Conservation (phyloP, 805 yeast species). For the Saturnispora bothae region DNA sequence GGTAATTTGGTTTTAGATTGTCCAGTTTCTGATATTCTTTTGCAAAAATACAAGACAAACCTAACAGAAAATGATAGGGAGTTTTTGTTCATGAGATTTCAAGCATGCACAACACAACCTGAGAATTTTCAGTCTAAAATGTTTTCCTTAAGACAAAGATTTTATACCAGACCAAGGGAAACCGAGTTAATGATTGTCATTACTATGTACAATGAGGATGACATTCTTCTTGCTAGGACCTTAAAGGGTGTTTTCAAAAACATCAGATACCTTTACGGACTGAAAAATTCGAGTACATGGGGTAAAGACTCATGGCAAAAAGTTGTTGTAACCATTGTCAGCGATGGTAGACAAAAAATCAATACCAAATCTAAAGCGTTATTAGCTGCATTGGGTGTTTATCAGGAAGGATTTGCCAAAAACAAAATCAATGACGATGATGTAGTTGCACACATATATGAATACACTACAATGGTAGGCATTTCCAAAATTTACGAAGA, state of each 20-base stretch:
- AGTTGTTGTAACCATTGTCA: constrained; percentile 77
- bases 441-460: constrained; percentile 83
- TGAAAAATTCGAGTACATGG: constrained; percentile 64
- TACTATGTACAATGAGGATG: constrained; percentile 87
- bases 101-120: constrained; percentile 92
- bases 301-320: constrained; percentile 96
- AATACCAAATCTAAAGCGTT: constrained; percentile 70
- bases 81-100: constrained; percentile 80
- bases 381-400: constrained; percentile 78
- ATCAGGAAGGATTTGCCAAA: constrained; percentile 93
- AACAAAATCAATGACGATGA: constrained; percentile 73
- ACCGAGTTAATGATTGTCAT: constrained; percentile 82
- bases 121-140: constrained; percentile 46
- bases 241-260: constrained; percentile 86
- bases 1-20: constrained; percentile 85
- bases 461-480: constrained; percentile 87
- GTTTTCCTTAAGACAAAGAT: constrained; percentile 75
- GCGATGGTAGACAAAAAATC: constrained; percentile 85
- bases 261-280: constrained; percentile 60
- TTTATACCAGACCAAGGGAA: constrained; percentile 65
- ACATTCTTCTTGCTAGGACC: constrained; percentile 70
- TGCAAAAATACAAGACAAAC: constrained; percentile 39
- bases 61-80: constrained; percentile 41
- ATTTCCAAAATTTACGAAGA: constrained; percentile 50
- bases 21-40: constrained; percentile 66